These are phyloP conservation scores for Tuctoria greenei DNA, from an alignment of 176 grass and related monocot species.

Conservation along the genomic window DNA sequence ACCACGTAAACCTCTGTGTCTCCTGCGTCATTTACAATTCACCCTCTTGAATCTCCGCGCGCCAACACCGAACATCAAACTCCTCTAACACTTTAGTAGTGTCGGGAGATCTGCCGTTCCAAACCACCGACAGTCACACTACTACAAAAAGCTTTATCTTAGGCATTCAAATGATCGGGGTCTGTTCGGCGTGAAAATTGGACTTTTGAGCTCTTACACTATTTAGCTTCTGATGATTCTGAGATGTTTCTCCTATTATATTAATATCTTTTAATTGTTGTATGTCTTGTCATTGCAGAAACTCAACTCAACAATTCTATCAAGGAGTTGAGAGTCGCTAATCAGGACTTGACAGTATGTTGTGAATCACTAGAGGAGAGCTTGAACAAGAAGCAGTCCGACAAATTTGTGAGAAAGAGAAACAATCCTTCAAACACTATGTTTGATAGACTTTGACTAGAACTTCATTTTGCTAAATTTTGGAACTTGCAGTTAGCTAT, in stretches of 20 bases:
- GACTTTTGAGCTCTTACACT: background rate
- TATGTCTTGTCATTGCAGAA: conserved; percentile 44
- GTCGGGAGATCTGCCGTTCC: too few species aligned
- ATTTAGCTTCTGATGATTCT: background rate
- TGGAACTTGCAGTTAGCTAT: conserved; percentile 44
- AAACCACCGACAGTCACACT: too few species aligned
- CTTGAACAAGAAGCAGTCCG: conserved; percentile 57
- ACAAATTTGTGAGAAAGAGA: conserved; percentile 54
- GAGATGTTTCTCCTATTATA: background rate
- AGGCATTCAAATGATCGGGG: too few species aligned
- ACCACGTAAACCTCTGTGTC: too few species aligned
- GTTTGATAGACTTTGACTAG: background rate
- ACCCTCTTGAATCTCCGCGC: too few species aligned
- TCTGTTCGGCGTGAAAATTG: too few species aligned
- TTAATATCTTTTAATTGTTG: background rate
- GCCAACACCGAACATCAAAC: too few species aligned
- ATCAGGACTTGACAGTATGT: conserved; percentile 42
- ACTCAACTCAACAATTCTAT: conserved; percentile 48
- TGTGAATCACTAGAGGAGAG: conserved; percentile 53
- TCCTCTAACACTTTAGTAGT: too few species aligned
- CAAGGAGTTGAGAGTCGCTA: conserved; percentile 43
- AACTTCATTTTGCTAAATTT: background rate
- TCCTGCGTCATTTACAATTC: too few species aligned
- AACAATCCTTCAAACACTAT: background rate
- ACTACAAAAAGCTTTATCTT: too few species aligned